phyloP scores from a whole-genome alignment of 345 rosid genomes.

The Eucalyptus curtisii region DNA sequence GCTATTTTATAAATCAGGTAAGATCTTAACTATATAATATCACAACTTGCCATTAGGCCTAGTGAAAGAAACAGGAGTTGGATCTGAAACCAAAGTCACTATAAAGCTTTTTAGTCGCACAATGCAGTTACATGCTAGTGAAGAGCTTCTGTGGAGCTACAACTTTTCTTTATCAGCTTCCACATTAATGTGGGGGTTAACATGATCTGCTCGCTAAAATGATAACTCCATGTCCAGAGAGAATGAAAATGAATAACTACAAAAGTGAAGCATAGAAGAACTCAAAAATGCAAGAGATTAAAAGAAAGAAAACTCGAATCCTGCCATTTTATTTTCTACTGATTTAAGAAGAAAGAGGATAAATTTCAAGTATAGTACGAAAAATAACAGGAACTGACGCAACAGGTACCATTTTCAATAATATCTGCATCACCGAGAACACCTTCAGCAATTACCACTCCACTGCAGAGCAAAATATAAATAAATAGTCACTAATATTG shows the following conservation, averaged over 20 bases:
- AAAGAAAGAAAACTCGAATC: neutral
- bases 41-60: neutral
- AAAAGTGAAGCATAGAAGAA: neutral
- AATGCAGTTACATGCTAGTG: neutral
- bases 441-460: slow-evolving; percentile 94
- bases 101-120: neutral
- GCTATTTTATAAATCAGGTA: neutral
- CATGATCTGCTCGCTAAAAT: neutral
- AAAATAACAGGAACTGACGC: neutral
- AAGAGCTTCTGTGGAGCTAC: neutral
- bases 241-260: neutral
- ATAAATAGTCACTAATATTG: neutral
- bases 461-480: slow-evolving; percentile 46
- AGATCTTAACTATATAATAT: neutral
- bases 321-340: neutral
- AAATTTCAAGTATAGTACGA: neutral
- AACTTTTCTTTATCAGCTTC: neutral
- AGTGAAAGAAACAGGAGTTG: neutral
- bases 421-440: slow-evolving; percentile 39
- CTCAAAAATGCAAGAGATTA: neutral
- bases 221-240: neutral
- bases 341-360: neutral
- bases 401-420: slow-evolving; percentile 38
- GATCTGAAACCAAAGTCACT: neutral
- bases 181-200: neutral